Conservation (phyloP, 345 rosid species). For the Moricandia arvensis region DNA sequence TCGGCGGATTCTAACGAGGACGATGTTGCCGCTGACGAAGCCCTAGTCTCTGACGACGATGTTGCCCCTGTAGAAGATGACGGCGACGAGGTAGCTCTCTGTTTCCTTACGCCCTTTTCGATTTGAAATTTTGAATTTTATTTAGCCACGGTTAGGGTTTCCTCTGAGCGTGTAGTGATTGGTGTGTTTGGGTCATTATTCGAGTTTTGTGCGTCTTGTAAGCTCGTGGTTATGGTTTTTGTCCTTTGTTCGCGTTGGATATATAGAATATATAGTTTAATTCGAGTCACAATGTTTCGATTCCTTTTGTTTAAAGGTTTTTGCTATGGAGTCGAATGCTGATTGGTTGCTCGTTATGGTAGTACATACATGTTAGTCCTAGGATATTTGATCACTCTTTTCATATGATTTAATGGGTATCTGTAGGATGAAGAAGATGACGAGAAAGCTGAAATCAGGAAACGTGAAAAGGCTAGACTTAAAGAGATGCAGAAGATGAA, state of each 20-base stretch:
- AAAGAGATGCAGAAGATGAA: conserved; percentile 85
- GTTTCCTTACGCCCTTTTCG: not conserved
- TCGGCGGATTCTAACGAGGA: conserved; percentile 48
- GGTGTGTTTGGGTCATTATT: conserved; percentile 10
- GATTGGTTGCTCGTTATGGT: not conserved
- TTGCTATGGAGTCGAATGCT: conserved; percentile 1
- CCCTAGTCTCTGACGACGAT: conserved; percentile 28
- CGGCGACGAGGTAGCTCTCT: conserved; percentile 50
- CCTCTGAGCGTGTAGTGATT: not conserved
- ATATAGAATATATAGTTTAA: not conserved
- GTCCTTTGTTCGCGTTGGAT: not conserved
- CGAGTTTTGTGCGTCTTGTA: not conserved
- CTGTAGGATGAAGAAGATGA: not conserved
- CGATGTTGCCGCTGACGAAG: conserved; percentile 19
- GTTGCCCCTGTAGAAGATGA: conserved; percentile 30
- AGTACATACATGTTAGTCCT: not conserved
- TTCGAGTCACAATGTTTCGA: not conserved
- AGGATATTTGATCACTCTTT: not conserved
- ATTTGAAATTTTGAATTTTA: not conserved
- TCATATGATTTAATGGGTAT: not conserved
- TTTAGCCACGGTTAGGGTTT: conserved; percentile 11
- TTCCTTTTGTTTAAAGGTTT: not conserved
- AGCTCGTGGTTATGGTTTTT: not conserved
- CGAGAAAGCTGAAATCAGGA: conserved; percentile 55
- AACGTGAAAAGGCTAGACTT: conserved; percentile 83